Percentiles rank a stretch among this genome's conserved stretches.
phyloP scores from a whole-genome alignment of 129 eudicot species.

The Sambucus nigra region DNA sequence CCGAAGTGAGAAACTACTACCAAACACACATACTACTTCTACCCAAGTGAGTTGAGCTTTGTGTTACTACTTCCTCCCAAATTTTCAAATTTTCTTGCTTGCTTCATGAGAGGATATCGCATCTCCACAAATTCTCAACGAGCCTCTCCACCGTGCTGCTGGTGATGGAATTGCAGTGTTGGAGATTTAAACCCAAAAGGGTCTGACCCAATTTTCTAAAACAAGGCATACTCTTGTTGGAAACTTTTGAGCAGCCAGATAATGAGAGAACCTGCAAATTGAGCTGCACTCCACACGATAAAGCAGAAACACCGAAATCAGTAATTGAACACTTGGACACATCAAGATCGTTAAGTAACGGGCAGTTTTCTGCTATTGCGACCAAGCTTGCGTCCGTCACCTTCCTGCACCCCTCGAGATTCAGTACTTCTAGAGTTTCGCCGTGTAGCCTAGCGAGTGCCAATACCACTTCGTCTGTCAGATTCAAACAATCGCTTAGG shows the following conservation, averaged over 20 bases:
- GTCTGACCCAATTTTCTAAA: constrained; percentile 57
- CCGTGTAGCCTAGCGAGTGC: constrained; percentile 61
- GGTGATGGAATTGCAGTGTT: constrained; percentile 70
- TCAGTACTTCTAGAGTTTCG: constrained; percentile 52
- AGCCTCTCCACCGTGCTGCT: constrained; percentile 54
- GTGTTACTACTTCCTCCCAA: constrained; percentile 1
- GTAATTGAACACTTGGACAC: constrained; percentile 67
- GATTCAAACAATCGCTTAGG: constrained; percentile 53
- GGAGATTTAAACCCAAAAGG: constrained; percentile 68
- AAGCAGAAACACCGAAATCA: constrained; percentile 52
- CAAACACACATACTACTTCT: not conserved
- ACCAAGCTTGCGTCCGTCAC: constrained; percentile 58
- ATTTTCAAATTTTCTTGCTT: too few relatives aligned
- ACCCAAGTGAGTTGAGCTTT: not conserved
- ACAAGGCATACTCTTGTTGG: constrained; percentile 51
- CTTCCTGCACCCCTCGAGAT: constrained; percentile 74
- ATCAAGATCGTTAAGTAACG: constrained; percentile 64
- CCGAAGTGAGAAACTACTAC: constrained; percentile 3
- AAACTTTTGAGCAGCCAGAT: constrained; percentile 70
- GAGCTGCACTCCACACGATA: constrained; percentile 44
- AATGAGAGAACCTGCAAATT: constrained; percentile 65
- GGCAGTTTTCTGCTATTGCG: constrained; percentile 53
- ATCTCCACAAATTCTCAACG: constrained; percentile 64
- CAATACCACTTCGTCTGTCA: constrained; percentile 45
- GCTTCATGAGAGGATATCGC: constrained; percentile 64